phyloP scores from a whole-genome alignment of 148 eudicot genomes.

The Nyssa sinensis region DNA sequence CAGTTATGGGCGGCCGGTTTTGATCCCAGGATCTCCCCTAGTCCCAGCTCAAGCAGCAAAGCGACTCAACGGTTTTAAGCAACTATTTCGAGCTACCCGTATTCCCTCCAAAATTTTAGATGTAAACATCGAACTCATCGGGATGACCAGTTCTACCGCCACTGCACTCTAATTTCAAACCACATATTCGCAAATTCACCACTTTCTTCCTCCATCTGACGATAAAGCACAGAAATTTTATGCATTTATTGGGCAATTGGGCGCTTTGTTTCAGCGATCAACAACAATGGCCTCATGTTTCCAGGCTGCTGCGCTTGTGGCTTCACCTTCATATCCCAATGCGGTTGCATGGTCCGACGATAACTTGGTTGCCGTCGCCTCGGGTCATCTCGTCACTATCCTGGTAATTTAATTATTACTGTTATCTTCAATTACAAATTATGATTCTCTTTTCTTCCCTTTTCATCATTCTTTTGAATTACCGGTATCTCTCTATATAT shows the following conservation, averaged over 20 bases:
- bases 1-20: background rate
- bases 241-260: background rate
- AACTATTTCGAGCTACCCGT: background rate
- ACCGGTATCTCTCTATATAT: too few species aligned
- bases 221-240: too few species aligned
- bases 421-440: background rate
- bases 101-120: slow-evolving; percentile 29
- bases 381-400: slow-evolving; percentile 68
- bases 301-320: slow-evolving; percentile 62
- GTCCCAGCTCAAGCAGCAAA: too few species aligned
- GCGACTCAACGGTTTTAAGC: too few species aligned
- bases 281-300: slow-evolving; percentile 51
- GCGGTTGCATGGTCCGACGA: slow-evolving; percentile 87
- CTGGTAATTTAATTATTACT: slow-evolving; percentile 36
- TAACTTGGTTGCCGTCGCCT: slow-evolving; percentile 76
- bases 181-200: too few species aligned
- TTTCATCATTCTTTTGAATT: background rate
- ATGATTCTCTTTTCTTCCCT: background rate
- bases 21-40: slow-evolving; percentile 24
- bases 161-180: too few species aligned
- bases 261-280: slow-evolving; percentile 3
- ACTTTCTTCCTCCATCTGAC: too few species aligned
- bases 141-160: too few species aligned
- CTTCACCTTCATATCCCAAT: slow-evolving; percentile 59
- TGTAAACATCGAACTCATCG: too few species aligned